These are phyloP conservation scores for Urostyla sp. DNA, from an alignment of 73 alveolate species.

Conservation along the genomic window DNA sequence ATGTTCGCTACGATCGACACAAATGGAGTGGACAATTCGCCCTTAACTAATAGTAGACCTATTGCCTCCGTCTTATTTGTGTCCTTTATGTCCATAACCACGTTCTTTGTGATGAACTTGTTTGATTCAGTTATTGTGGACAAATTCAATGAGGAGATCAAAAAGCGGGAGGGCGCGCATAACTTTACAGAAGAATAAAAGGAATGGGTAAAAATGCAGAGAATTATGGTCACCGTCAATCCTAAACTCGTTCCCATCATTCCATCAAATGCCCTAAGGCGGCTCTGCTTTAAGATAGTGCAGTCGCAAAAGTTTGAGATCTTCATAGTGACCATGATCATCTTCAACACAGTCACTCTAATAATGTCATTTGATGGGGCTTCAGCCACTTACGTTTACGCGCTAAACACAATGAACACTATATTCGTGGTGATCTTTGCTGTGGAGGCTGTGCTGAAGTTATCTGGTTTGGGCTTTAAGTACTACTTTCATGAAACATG, in stretches of 20 bases:
- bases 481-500: slow-evolving; percentile 65
- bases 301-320: slow-evolving; percentile 50
- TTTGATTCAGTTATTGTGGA: slow-evolving; percentile 74
- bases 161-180: slow-evolving; percentile 65
- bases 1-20: slow-evolving; percentile 57
- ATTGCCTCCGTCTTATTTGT: slow-evolving; percentile 55
- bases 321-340: slow-evolving; percentile 20
- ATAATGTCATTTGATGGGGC: slow-evolving; percentile 38
- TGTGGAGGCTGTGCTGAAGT: slow-evolving; percentile 64
- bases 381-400: not conserved
- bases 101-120: slow-evolving; percentile 79
- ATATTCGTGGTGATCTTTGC: slow-evolving; percentile 62
- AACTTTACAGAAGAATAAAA: slow-evolving; percentile 55
- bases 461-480: slow-evolving; percentile 55
- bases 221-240: slow-evolving; percentile 42
- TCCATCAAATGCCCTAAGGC: slow-evolving; percentile 33
- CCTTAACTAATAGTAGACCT: slow-evolving; percentile 56
- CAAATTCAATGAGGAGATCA: slow-evolving; percentile 70
- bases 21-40: slow-evolving; percentile 44
- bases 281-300: slow-evolving; percentile 24
- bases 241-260: slow-evolving; percentile 46
- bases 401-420: slow-evolving; percentile 11
- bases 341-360: slow-evolving; percentile 42
- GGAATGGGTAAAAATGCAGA: slow-evolving; percentile 76
- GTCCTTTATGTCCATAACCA: slow-evolving; percentile 65